Evolutionary conservation across 768 basidiomycete genomes (phyloP).

Genomic region (Strobilomyces dryophilus): DNA sequence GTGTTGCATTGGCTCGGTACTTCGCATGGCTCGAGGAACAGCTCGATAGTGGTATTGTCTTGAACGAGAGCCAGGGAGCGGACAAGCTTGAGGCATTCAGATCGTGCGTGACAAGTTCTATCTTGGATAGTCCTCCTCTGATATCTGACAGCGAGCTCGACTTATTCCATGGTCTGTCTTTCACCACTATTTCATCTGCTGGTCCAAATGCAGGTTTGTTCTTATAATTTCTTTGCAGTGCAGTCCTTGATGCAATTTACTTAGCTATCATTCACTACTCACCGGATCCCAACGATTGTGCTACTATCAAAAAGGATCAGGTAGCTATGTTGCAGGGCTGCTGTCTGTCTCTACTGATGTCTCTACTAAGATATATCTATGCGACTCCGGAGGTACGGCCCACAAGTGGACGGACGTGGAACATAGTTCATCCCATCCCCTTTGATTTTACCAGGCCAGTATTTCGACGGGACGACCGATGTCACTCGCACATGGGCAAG

Average conservation of each 20-base stretch:
- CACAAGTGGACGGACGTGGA: not conserved
- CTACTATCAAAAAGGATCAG: slow-evolving; percentile 71
- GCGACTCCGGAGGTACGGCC: slow-evolving; percentile 78
- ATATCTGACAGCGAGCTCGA: slow-evolving; percentile 55
- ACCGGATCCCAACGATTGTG: slow-evolving; percentile 70
- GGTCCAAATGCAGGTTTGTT: slow-evolving; percentile 85
- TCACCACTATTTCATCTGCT: slow-evolving; percentile 87
- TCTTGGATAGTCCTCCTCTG: not conserved
- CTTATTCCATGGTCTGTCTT: slow-evolving; percentile 83
- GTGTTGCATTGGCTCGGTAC: slow-evolving; percentile 81
- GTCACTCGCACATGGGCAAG: slow-evolving; percentile 84
- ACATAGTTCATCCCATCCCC: not conserved
- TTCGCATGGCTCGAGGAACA: slow-evolving; percentile 94
- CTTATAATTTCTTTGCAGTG: not conserved
- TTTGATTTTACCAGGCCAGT: slow-evolving; percentile 53
- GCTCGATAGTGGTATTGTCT: slow-evolving; percentile 51
- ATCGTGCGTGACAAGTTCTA: slow-evolving; percentile 49
- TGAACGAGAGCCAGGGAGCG: slow-evolving; percentile 81
- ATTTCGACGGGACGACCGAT: slow-evolving; percentile 92
- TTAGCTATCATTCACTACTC: slow-evolving; percentile 91
- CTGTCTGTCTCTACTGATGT: slow-evolving; percentile 31
- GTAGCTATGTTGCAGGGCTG: slow-evolving; percentile 29
- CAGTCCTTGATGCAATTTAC: not conserved
- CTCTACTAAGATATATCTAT: slow-evolving; percentile 55
- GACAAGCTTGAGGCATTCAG: slow-evolving; percentile 75